Conservation (phyloP, 192 early-diverging fungal species). For the Coemansia sp. region DNA sequence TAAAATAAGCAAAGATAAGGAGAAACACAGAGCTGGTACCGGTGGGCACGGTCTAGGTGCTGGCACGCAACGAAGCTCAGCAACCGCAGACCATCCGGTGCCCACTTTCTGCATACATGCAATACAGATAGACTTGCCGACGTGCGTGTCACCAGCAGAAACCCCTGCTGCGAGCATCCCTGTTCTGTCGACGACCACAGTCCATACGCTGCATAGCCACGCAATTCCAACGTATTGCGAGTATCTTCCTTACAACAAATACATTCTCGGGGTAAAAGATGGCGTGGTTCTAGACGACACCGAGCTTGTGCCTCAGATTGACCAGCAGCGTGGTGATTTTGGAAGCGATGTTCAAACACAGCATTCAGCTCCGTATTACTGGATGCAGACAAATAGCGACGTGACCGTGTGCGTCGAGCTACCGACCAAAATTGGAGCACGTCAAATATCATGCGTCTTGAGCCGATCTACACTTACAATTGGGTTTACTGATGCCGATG, state of each 20-base stretch:
- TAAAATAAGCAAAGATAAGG: slow-evolving; percentile 12
- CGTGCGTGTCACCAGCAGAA: not conserved
- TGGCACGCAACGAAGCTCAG: not conserved
- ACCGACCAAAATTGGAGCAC: slow-evolving; percentile 54
- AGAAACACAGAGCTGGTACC: not conserved
- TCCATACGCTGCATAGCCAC: slow-evolving; percentile 40
- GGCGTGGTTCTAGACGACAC: slow-evolving; percentile 47
- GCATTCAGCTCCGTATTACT: slow-evolving; percentile 58
- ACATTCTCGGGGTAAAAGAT: slow-evolving; percentile 35
- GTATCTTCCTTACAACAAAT: slow-evolving; percentile 13
- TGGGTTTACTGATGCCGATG: slow-evolving; percentile 15
- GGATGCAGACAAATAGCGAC: slow-evolving; percentile 68
- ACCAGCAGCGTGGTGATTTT: not conserved
- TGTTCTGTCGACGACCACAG: not conserved
- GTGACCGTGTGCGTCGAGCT: slow-evolving; percentile 65
- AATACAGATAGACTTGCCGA: slow-evolving; percentile 17
- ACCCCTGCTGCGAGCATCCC: not conserved
- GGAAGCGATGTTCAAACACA: not conserved
- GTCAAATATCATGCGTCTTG: slow-evolving; percentile 63
- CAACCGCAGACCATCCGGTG: not conserved
- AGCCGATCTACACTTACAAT: slow-evolving; percentile 55
- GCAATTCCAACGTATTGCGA: slow-evolving; percentile 51
- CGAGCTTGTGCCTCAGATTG: slow-evolving; percentile 16
- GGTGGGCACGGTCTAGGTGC: not conserved
- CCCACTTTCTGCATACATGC: slow-evolving; percentile 38